Base-by-base conservation (phyloP, 768 basidiomycete genomes). In the Agrocybe praecox region DNA sequence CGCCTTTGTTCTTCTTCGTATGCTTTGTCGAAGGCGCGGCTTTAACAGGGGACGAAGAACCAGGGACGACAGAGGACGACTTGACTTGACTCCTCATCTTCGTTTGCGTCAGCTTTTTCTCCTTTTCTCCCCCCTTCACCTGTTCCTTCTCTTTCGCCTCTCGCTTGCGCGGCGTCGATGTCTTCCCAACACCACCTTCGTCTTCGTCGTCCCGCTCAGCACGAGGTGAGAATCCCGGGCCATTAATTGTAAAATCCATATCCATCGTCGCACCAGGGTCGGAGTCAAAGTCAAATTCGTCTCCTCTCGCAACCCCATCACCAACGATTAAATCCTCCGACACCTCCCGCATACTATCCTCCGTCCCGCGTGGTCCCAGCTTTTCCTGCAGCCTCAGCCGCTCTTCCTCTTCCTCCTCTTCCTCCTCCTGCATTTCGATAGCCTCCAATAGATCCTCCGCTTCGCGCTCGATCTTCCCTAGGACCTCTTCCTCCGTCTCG, bases 281-380 rank as follows among this genome's bases (percentile, higher is more conserved):
- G 26, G 26, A 9, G 5, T 52, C 57, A 48, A 46, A 29, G 17
- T 46, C 46, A 19, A 26, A 15, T 12, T 46, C 49, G 19, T 34
- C 54, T 32, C 51, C 46, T 33, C n/a, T n/a, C n/a, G n/a, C n/a
- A n/a, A n/a, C n/a, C n/a, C n/a, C n/a, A n/a, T 36, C 55, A 36
- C 61, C 52, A 2, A 33, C n/a, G 50, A 32, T 56, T 52, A 62
- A 49, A 19, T 57, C 54, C 14, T 46, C 43, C 33, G 50, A 50
- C 2, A 65, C 62, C 61, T 76, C 72, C 44, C 64, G 63, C 34
- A 65, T 65, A 45, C 67, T 74, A 40, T 57, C 69, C 43, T 68
- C 72, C n/a, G 72, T 74, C 32, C 67, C 67, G 21, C 59, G 29
- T 1, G 69, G 71, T 17, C 55, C 52, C 19, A 59, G 51, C 53